phyloP scores from a whole-genome alignment of 2,329 filamentous ascomycete species.

The Peltaster fructicola region DNA sequence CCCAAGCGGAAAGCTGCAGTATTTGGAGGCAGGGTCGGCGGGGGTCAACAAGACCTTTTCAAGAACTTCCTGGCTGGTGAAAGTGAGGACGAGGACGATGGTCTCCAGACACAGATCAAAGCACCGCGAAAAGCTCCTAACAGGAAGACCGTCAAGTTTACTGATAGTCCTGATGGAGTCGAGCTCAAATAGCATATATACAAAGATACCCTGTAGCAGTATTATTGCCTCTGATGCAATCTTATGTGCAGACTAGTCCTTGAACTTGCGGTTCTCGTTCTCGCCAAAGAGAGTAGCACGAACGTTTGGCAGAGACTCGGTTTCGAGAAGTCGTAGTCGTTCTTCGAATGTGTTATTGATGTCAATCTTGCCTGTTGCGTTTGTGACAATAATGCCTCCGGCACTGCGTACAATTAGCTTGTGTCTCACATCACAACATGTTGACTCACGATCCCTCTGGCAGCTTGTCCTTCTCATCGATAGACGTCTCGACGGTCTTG shows the following conservation, averaged over 20 bases:
- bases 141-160: too few species aligned
- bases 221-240: too few species aligned
- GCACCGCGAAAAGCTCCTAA: too few species aligned
- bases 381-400: constrained; percentile 66
- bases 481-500: constrained; percentile 48
- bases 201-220: too few species aligned
- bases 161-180: too few species aligned
- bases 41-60: constrained; percentile 17
- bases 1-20: constrained; percentile 15
- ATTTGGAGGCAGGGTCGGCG: constrained; percentile 26
- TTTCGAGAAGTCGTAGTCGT: constrained; percentile 68
- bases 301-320: constrained; percentile 67
- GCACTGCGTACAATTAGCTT: constrained; percentile 35
- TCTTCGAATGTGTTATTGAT: constrained; percentile 98
- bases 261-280: constrained; percentile 92
- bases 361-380: constrained; percentile 81
- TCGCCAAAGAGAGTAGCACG: constrained; percentile 78
- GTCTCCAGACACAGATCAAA: too few species aligned
- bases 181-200: too few species aligned
- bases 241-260: constrained; percentile 47
- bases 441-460: constrained; percentile 61
- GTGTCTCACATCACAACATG: not conserved
- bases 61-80: too few species aligned
- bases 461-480: constrained; percentile 66
- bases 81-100: not conserved